Percentiles rank a stretch among this genome's conserved stretches.
These are phyloP conservation scores for Teunomyces barrocoloradensis DNA, from an alignment of 805 yeast species.

Conservation along the genomic window DNA sequence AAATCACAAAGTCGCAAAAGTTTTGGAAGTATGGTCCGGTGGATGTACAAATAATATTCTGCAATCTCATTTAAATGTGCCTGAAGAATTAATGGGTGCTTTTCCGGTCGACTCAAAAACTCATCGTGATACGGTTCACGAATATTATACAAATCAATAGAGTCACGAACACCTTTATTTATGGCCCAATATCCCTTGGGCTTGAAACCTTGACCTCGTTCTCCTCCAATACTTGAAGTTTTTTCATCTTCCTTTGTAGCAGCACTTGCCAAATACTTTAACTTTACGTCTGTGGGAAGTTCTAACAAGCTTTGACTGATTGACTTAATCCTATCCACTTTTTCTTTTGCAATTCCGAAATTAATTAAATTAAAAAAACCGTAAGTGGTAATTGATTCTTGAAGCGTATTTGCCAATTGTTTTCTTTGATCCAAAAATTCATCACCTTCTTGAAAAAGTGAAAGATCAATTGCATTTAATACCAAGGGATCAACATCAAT, in stretches of 20 bases:
- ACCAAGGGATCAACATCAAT: constrained; percentile 4
- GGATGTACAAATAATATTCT: constrained; percentile 38
- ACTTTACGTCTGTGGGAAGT: constrained; percentile 8
- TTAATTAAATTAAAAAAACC: constrained; percentile 10
- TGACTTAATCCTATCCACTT: constrained; percentile 6
- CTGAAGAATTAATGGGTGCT: constrained; percentile 40
- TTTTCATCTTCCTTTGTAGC: constrained; percentile 11
- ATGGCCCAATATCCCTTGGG: constrained; percentile 50
- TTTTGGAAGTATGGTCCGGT: constrained; percentile 34
- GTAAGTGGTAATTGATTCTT: constrained; percentile 9
- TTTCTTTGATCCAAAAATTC: constrained; percentile 4
- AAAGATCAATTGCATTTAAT: constrained; percentile 9
- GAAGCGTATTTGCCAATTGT: constrained; percentile 7
- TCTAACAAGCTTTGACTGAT: constrained; percentile 11
- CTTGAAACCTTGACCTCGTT: constrained; percentile 47
- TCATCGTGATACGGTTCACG: constrained; percentile 37
- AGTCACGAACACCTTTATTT: constrained; percentile 42
- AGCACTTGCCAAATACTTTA: constrained; percentile 10
- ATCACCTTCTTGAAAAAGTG: constrained; percentile 7
- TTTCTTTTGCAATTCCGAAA: constrained; percentile 8
- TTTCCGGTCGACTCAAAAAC: constrained; percentile 21
- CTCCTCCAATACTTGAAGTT: constrained; percentile 34
- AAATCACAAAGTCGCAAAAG: constrained; percentile 42
- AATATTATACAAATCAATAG: constrained; percentile 44
- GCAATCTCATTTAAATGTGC: constrained; percentile 40